Conservation (phyloP, 495 filamentous ascomycete species). For the Sabuloglossum arenarium region DNA sequence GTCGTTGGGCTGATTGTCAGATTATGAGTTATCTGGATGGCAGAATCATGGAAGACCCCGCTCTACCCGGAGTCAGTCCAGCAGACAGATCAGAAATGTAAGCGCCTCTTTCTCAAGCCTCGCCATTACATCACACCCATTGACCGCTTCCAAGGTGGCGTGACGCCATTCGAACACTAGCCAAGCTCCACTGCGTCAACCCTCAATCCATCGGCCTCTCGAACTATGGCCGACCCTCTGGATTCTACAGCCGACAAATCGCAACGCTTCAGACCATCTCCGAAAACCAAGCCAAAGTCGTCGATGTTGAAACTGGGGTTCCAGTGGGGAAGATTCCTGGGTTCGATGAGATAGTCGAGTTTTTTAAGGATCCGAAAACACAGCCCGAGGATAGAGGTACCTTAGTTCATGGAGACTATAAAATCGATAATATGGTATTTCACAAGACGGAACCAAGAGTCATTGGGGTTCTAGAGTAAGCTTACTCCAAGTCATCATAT, state of each 20-base stretch:
- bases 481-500: slow-evolving; percentile 3
- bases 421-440: slow-evolving; percentile 94
- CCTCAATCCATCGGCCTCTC: slow-evolving; percentile 43
- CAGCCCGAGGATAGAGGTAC: slow-evolving; percentile 57
- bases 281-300: slow-evolving; percentile 47
- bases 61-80: slow-evolving; percentile 50
- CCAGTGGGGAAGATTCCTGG: slow-evolving; percentile 67
- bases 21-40: slow-evolving; percentile 90
- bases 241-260: slow-evolving; percentile 80
- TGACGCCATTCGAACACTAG: slow-evolving; percentile 64
- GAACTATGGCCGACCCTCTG: slow-evolving; percentile 46
- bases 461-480: slow-evolving; percentile 77
- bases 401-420: slow-evolving; percentile 89
- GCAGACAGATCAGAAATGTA: slow-evolving; percentile 51
- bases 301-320: slow-evolving; percentile 53
- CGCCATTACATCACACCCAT: neutral
- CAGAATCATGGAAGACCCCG: slow-evolving; percentile 74
- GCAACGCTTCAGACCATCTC: slow-evolving; percentile 61
- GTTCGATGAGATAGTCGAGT: slow-evolving; percentile 56
- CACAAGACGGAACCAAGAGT: slow-evolving; percentile 73
- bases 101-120: neutral
- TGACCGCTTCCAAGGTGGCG: slow-evolving; percentile 38
- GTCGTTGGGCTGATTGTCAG: neutral
- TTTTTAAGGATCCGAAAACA: slow-evolving; percentile 42
- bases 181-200: slow-evolving; percentile 59